These are phyloP conservation scores for Paramecium biaurelia DNA, from an alignment of 73 alveolate species.

Conservation along the genomic window DNA sequence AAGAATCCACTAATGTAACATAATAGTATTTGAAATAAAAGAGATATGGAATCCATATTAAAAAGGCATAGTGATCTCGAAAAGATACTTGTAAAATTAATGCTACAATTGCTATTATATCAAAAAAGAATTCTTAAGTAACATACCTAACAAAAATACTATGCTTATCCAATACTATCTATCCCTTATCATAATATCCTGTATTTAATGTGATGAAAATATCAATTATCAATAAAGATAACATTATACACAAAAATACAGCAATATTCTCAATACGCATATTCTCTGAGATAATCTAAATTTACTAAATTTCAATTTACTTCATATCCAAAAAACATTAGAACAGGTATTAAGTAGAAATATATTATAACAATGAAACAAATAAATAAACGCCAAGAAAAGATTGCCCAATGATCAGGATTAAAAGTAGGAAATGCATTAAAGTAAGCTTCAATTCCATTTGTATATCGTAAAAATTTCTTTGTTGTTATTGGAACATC, in stretches of 20 bases:
- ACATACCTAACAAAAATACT: neutral
- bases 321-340: conserved; percentile 42
- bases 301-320: neutral
- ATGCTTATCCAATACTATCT: neutral
- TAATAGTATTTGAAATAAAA: neutral
- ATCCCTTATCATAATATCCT: conserved; percentile 50
- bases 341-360: conserved; percentile 1
- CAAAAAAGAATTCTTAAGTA: neutral
- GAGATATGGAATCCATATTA: conserved; percentile 31
- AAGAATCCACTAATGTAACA: neutral
- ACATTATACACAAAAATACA: neutral
- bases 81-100: neutral
- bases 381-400: neutral
- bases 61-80: neutral
- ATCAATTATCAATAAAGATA: neutral
- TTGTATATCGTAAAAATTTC: neutral
- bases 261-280: neutral
- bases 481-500: neutral
- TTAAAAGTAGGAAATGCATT: neutral
- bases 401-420: conserved; percentile 28
- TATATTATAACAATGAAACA: neutral
- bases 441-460: neutral
- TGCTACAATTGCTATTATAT: neutral
- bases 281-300: neutral
- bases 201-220: neutral